Evolutionary conservation across 176 grass and related monocot species (phyloP).

Genomic region (Carex pumila): DNA sequence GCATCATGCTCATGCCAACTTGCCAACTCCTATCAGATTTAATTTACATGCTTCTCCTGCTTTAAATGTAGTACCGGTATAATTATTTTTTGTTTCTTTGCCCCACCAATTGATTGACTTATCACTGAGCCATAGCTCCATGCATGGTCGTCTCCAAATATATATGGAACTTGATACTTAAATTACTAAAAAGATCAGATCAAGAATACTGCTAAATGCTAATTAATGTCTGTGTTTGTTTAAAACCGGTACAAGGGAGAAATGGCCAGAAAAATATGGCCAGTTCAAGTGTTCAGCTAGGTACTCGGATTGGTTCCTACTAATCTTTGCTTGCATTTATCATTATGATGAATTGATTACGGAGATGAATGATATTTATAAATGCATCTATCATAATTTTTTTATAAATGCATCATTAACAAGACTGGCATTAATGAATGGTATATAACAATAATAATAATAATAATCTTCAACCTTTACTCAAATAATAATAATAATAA

Average conservation of each 20-base stretch:
- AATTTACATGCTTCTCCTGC: neutral
- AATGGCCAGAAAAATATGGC: neutral
- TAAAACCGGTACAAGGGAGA: neutral
- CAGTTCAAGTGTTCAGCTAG: neutral
- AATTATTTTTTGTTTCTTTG: neutral
- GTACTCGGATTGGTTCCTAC: neutral
- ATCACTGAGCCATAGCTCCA: neutral
- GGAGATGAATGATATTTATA: neutral
- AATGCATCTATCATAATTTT: neutral
- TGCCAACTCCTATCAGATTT: neutral
- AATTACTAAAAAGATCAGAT: no score
- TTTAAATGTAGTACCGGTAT: neutral
- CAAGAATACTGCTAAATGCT: neutral
- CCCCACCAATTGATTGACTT: neutral
- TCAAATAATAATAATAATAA: no score
- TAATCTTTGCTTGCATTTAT: neutral
- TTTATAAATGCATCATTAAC: neutral
- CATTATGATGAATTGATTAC: neutral
- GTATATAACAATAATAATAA: neutral
- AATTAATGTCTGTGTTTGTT: neutral
- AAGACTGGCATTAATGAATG: neutral
- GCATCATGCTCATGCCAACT: constrained; percentile 7
- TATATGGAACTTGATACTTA: no score
- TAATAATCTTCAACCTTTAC: no score
- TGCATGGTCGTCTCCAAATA: neutral